Evolutionary conservation across 176 grass and related monocot genomes (phyloP).

Genomic region (Aegilops bicornis): DNA sequence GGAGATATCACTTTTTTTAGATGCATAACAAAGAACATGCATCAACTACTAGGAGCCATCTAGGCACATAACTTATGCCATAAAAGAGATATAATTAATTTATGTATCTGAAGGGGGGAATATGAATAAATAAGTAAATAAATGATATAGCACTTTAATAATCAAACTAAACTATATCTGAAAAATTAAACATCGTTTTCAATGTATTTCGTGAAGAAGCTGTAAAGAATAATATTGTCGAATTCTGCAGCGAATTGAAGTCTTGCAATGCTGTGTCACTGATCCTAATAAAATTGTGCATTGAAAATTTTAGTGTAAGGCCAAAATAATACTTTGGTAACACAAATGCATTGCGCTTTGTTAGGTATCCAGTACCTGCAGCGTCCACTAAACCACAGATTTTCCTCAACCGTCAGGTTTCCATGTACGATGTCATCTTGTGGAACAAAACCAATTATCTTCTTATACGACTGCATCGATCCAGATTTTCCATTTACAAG

Average conservation of each 20-base stretch:
- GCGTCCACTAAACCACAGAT: slow-evolving; percentile 77
- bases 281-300: neutral
- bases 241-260: neutral
- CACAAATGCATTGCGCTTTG: neutral
- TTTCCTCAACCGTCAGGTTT: slow-evolving; percentile 85
- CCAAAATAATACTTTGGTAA: neutral
- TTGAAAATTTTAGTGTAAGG: neutral
- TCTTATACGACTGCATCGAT: slow-evolving; percentile 68
- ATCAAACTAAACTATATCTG: slow-evolving; percentile 7
- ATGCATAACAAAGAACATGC: slow-evolving; percentile 15
- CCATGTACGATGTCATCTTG: slow-evolving; percentile 93
- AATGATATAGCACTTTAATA: neutral
- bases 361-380: slow-evolving; percentile 71
- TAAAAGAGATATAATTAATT: slow-evolving; percentile 3
- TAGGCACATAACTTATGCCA: slow-evolving; percentile 8
- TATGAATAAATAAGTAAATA: slow-evolving; percentile 2
- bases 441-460: slow-evolving; percentile 80
- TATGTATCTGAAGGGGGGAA: neutral
- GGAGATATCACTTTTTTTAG: neutral
- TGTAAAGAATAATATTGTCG: slow-evolving; percentile 8
- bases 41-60: neutral
- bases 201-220: neutral
- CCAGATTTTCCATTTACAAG: slow-evolving; percentile 73
- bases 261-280: slow-evolving; percentile 15
- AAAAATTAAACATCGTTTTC: slow-evolving; percentile 4